These are phyloP conservation scores for Fusarium miscanthi DNA, from an alignment of 2,329 filamentous ascomycete species.

Conservation along the genomic window DNA sequence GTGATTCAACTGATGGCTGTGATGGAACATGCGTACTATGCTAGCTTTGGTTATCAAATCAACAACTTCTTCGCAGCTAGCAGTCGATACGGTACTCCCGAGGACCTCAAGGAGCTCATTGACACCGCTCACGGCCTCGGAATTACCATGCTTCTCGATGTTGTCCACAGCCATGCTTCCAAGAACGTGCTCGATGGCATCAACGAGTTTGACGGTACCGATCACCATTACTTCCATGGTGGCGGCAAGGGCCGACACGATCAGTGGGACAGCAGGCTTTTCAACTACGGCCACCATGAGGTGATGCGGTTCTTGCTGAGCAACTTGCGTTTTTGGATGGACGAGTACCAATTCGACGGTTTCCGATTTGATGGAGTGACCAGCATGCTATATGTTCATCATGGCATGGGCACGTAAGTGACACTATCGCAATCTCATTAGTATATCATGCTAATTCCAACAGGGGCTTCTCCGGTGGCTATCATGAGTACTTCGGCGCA, in stretches of 20 bases:
- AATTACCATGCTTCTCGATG: slow-evolving; percentile 89
- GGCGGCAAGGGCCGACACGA: slow-evolving; percentile 88
- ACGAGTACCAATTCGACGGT: slow-evolving; percentile 95
- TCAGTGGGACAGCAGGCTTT: slow-evolving; percentile 94
- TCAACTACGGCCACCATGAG: slow-evolving; percentile 97
- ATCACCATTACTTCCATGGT: slow-evolving; percentile 95
- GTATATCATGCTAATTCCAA: slow-evolving; percentile 8
- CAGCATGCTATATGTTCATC: slow-evolving; percentile 96
- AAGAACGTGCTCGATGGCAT: slow-evolving; percentile 97
- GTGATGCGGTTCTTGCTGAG: slow-evolving; percentile 95
- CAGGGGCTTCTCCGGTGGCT: slow-evolving; percentile 95
- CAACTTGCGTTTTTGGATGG: slow-evolving; percentile 99
- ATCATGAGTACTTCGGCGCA: slow-evolving; percentile 96
- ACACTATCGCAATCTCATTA: not conserved
- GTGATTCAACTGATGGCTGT: slow-evolving; percentile 98
- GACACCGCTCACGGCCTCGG: slow-evolving; percentile 94
- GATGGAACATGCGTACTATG: slow-evolving; percentile 99
- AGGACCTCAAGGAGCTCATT: slow-evolving; percentile 95
- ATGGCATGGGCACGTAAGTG: slow-evolving; percentile 93
- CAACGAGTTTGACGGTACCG: slow-evolving; percentile 95
- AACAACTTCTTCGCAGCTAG: slow-evolving; percentile 99
- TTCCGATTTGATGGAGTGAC: slow-evolving; percentile 99
- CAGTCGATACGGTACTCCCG: slow-evolving; percentile 91
- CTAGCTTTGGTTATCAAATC: slow-evolving; percentile 98
- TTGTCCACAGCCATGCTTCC: slow-evolving; percentile 97